Base-by-base conservation (phyloP, 345 rosid species). In the Laguncularia racemosa region DNA sequence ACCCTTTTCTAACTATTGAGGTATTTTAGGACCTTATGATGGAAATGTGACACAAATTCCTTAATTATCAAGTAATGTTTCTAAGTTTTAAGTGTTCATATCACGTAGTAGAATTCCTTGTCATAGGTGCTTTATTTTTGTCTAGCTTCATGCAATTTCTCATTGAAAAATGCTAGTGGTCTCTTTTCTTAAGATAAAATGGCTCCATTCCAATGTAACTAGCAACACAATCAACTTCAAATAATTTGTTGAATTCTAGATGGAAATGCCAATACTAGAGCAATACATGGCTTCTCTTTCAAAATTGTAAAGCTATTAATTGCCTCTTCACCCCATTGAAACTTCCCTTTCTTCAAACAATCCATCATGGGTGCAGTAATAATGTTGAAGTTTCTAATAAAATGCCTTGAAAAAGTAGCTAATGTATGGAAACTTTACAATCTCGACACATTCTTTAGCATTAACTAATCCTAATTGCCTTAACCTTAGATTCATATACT, bases 401-500 rank as follows among this genome's bases (percentile, higher is more conserved):
- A 58, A 5, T 28, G 16, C 20, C 16, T 16, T 9, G 38, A 56
- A 17, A 56, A 56, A 15, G 59, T 56, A 56, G 48, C 48, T 4
- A 56, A 48, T 6, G 11, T 44, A 48, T 46, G 44, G 23, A 58
- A 58, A 21, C 14, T 47, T 3, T 20, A 14, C 8, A 58, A 15
- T 26, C 46, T 20, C 10, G 8, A 20, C 9, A 58, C 26, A 9
- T 44, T 14, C 19, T 47, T 58, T 6, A 45, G 53, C 3, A 20
- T 16, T 3, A 44, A 44, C 45, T 48, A 48, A 13, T 56, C 60
- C 44, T 0, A 3, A 63, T 63, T 13, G 43, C 55, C 14, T 20
- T 54, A 2, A 63, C 55, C 12, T 63, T 63, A 9, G 12, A 20
- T 4, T 55, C 50, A 64, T 64, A 61, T 0, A 47, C 67, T 13